Base-by-base conservation (phyloP, 2,329 filamentous ascomycete genomes). In the Fusarium anguioides region DNA sequence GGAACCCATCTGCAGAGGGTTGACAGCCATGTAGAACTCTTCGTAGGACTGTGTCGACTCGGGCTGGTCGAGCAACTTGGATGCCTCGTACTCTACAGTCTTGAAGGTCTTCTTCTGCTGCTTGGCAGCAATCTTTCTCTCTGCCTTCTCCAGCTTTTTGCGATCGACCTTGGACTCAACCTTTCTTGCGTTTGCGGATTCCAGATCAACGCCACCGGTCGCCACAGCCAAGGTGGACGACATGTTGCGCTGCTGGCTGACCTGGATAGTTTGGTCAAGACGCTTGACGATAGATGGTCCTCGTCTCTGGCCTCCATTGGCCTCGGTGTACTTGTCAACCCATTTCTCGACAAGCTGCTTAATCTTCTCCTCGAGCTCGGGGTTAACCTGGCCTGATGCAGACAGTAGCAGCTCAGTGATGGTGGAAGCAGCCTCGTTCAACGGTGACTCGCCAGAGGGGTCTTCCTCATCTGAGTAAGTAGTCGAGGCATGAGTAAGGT, bases 11-110 rank as follows among this genome's bases (percentile, higher is more conserved):
- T 98, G 95, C 66, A 99, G 86, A 63, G 96, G 96, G 79, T 99
- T 99, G 83, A 99, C 96, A 52, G 93, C 91, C 96, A 99, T 98
- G 87, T 97, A 99, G 82, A 99, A 98, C 78, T 99, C 96, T 81
- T 99, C 96, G 78, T 99, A 99, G 37, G 93, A 96, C 84, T 97
- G 91, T 14, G 94, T 84, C 73, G 90, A 87, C 73, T 95, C 91
- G 6, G 93, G 86, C 79, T 93, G 88, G 76, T 96, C 91, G 69
- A 99, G 88, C 70, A 99, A 84, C 70, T 89, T 90, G 14, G 96
- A 98, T 1, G 96, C 92, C 81, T 99, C 96, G 78, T 99, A 99
- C 80, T 97, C 93, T 72, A 99, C 96, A 55, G 91, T 97, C 86
- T 98, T 98, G 90, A 96, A 97, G 33, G 90, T 88, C 84, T 99